These are phyloP conservation scores for Cryptococcus amylolentus DNA, from an alignment of 1,284 basidiomycete species.

Conservation along the genomic window DNA sequence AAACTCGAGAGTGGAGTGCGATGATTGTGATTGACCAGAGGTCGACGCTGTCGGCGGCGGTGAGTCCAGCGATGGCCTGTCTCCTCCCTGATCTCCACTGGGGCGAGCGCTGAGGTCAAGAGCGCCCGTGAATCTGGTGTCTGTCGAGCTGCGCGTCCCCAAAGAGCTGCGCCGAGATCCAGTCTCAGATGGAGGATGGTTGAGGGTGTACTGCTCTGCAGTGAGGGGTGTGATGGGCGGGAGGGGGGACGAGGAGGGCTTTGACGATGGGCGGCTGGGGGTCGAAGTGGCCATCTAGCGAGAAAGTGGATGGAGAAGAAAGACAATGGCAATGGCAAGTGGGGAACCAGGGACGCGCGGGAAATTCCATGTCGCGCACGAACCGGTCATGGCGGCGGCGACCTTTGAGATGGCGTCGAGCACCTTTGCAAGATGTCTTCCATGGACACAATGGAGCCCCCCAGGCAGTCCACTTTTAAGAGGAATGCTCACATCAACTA, in stretches of 20 bases:
- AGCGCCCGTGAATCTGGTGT: too few relatives aligned
- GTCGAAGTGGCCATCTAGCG: neutral
- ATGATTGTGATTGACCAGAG: neutral
- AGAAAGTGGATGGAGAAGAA: neutral
- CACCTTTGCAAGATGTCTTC: neutral
- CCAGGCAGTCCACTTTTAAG: constrained; percentile 43
- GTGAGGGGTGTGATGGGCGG: neutral
- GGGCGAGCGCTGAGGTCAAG: too few relatives aligned
- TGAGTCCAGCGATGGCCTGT: neutral
- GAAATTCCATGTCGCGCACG: neutral
- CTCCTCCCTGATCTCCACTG: too few relatives aligned
- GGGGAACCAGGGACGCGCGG: neutral
- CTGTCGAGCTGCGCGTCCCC: too few relatives aligned
- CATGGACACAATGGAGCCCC: constrained; percentile 3
- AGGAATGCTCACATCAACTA: constrained; percentile 46
- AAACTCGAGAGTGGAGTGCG: neutral
- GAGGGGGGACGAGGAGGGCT: neutral
- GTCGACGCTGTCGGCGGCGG: neutral
- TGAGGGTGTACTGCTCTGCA: neutral
- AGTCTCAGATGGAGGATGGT: neutral
- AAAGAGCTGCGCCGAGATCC: too few relatives aligned
- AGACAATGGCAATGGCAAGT: neutral
- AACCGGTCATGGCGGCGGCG: neutral
- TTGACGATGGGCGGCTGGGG: neutral
- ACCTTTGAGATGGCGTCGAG: neutral